Evolutionary conservation across 176 grass and related monocot genomes (phyloP), one percentile per base, ranked within the genome.

Genomic region (Carex myosuroides): DNA sequence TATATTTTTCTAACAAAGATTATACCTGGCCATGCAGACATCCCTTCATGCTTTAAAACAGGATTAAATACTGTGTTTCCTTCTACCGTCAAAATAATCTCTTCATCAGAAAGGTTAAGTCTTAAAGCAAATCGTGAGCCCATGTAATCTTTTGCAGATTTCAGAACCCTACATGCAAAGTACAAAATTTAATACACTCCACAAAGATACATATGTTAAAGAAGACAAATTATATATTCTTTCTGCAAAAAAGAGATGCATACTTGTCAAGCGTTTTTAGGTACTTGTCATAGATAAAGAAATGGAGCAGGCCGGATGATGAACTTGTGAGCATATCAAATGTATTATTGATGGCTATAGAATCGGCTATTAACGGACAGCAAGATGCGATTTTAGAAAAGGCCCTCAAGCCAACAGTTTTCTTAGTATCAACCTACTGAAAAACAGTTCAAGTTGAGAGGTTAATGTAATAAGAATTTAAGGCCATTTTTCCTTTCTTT

Each of bases 251-350:
- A 71, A 86, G 59, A 92, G 64, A 81, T 61, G 26, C 69, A 86
- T 93, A 94, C 95, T 87, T 91, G 65, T 90, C 88, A 79, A 98
- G 83, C 79, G 84, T 89, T 89, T 92, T 98, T 68, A 98, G 89
- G 77, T 93, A 98, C 87, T 94, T 98, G 61, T 92, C 89, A 60
- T 93, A 94, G 67, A 98, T 85, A 61, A 98, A 78, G 88, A 91
- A 98, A 85, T 98, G 92, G 48, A 98, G 84, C 21, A 64, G 71
- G n/a, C 95, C 89, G 50, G 88, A 86, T 74, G 95, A 92, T 14
- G 90, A 92, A 79, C 85, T 85, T 58, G 92, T 93, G 46, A 97
- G 90, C 50, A 84, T 89, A 88, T 94, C 89, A 84, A 94, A 94
- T 52, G 90, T 80, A 89, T 97, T 97, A 85, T 89, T 89, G 35